Evolutionary conservation across 345 rosid genomes (phyloP).

Genomic region (Citrus glauca): DNA sequence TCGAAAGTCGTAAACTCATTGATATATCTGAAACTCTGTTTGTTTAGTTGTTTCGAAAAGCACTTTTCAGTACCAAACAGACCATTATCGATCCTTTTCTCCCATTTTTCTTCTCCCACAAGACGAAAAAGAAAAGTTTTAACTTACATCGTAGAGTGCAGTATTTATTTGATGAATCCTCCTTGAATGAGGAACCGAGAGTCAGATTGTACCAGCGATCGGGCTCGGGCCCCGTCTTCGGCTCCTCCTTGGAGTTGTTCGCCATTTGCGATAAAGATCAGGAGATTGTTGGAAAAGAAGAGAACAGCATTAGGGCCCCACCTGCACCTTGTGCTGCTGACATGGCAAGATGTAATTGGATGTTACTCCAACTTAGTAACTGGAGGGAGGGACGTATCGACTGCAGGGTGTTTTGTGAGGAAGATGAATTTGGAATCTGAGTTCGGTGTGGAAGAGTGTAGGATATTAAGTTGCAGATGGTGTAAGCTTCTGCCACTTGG

Average conservation of each 20-base stretch:
- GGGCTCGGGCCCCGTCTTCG: conserved; percentile 59
- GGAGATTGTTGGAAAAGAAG: conserved; percentile 5
- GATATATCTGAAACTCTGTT: not conserved
- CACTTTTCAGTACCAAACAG: conserved; percentile 1
- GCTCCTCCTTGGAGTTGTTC: conserved; percentile 56
- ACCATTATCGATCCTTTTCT: not conserved
- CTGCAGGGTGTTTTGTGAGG: not conserved
- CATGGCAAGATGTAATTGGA: conserved; percentile 17
- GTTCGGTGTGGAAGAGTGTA: not conserved
- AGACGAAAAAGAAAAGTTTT: no score
- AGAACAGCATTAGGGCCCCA: not conserved
- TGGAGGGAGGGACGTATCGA: not conserved
- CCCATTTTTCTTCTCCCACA: not conserved
- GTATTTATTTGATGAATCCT: conserved; percentile 52
- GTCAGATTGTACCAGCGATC: conserved; percentile 80
- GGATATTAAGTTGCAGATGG: not conserved
- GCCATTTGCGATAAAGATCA: conserved; percentile 39
- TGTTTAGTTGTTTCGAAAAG: not conserved
- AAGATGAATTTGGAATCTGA: not conserved
- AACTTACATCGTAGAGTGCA: conserved; percentile 71
- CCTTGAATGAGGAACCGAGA: conserved; percentile 66
- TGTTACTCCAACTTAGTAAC: not conserved
- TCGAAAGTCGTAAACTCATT: not conserved
- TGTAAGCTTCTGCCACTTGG: not conserved
- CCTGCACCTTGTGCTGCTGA: not conserved